phyloP scores from a whole-genome alignment of 352 stramenopile genomes.

The Globisporangium paddicum region DNA sequence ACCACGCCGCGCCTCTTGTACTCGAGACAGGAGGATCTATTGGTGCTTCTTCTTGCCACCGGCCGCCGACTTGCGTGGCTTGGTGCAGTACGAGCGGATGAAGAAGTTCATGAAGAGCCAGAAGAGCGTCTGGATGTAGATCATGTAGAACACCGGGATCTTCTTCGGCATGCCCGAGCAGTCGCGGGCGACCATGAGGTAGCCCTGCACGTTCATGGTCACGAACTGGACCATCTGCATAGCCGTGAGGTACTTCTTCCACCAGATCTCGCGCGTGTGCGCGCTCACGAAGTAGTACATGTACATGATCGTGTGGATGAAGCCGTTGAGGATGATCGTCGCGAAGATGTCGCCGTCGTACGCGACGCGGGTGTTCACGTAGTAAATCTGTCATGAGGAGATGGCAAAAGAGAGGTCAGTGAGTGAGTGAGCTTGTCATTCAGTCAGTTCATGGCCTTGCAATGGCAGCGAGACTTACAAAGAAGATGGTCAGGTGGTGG shows the following conservation, averaged over 20 bases:
- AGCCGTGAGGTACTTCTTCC: conserved; percentile 95
- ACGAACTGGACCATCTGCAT: conserved; percentile 96
- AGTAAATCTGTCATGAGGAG: conserved; percentile 83
- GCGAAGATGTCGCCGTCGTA: conserved; percentile 97
- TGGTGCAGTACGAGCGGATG: conserved; percentile 89
- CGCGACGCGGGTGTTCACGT: conserved; percentile 92
- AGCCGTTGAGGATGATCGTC: conserved; percentile 95
- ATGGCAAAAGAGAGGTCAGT: neutral
- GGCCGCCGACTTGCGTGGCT: conserved; percentile 33
- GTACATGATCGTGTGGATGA: conserved; percentile 99
- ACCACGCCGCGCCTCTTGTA: neutral
- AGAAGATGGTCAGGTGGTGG: conserved; percentile 97
- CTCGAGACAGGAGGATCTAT: conserved; percentile 18
- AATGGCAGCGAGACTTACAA: conserved; percentile 29
- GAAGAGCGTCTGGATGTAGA: conserved; percentile 95
- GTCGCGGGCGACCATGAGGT: conserved; percentile 82
- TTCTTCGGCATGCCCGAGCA: conserved; percentile 74
- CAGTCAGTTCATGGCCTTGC: no score
- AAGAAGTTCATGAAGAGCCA: conserved; percentile 97
- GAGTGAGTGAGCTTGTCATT: no score
- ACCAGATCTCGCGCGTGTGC: conserved; percentile 97
- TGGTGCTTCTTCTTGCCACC: conserved; percentile 52
- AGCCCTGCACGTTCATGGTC: conserved; percentile 76
- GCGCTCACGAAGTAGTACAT: conserved; percentile 98
- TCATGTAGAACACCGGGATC: conserved; percentile 89